Conservation (phyloP, 2,329 filamentous ascomycete species). For the Malbranchea zuffiana region DNA sequence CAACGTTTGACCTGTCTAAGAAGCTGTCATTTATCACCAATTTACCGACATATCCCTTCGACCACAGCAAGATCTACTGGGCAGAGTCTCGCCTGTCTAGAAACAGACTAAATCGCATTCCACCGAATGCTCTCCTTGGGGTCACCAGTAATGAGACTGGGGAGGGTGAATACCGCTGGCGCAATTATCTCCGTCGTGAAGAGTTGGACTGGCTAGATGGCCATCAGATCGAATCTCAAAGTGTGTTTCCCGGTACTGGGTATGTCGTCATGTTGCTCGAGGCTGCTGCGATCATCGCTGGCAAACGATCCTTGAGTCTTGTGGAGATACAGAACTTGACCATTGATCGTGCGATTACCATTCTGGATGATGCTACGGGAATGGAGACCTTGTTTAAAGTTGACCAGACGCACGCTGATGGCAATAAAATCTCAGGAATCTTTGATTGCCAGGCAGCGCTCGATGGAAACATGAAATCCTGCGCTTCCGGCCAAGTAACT, state of each 20-base stretch:
- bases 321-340: constrained; percentile 16
- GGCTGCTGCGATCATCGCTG: constrained; percentile 12
- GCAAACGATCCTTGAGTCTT: constrained; percentile 5
- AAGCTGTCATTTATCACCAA: constrained; percentile 4
- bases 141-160: constrained; percentile 9
- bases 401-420: background rate
- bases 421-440: background rate
- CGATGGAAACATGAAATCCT: constrained; percentile 1
- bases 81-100: constrained; percentile 13
- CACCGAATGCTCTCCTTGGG: constrained; percentile 16
- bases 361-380: constrained; percentile 4
- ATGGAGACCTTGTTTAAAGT: background rate
- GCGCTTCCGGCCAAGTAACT: constrained; percentile 5
- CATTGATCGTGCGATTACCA: constrained; percentile 19
- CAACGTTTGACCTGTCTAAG: background rate
- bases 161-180: constrained; percentile 19
- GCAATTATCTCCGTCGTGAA: constrained; percentile 18
- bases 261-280: constrained; percentile 21
- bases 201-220: constrained; percentile 25
- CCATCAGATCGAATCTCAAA: constrained; percentile 21
- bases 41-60: constrained; percentile 16
- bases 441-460: constrained; percentile 3
- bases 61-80: constrained; percentile 14
- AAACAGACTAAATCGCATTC: constrained; percentile 6
- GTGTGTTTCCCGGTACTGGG: constrained; percentile 22